These are phyloP conservation scores for Eucalyptus tenuipes DNA, from an alignment of 345 rosid species.

Conservation along the genomic window DNA sequence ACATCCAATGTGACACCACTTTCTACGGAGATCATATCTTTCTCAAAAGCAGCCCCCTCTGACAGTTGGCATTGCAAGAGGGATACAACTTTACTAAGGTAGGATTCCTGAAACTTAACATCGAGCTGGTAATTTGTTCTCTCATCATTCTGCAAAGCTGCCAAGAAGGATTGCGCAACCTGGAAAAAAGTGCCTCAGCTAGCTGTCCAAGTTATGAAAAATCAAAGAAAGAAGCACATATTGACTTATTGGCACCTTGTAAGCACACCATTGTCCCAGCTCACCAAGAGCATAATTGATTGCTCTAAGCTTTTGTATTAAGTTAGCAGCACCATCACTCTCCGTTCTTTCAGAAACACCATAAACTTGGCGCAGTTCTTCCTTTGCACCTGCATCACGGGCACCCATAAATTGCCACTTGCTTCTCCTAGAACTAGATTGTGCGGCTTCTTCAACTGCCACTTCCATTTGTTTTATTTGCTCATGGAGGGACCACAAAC, in stretches of 20 bases:
- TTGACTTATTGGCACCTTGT: slow-evolving; percentile 45
- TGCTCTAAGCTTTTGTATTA: slow-evolving; percentile 91
- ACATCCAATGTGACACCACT: slow-evolving; percentile 17
- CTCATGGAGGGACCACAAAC: slow-evolving; percentile 93
- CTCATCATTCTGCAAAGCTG: slow-evolving; percentile 90
- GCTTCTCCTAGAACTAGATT: slow-evolving; percentile 73
- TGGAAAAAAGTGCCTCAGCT: slow-evolving; percentile 7
- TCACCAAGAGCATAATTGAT: slow-evolving; percentile 88
- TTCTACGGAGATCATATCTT: slow-evolving; percentile 26
- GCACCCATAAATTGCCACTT: slow-evolving; percentile 99
- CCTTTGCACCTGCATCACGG: slow-evolving; percentile 98
- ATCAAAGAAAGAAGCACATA: neutral
- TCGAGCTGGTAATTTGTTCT: slow-evolving; percentile 89
- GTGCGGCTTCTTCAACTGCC: slow-evolving; percentile 92
- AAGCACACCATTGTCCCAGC: slow-evolving; percentile 99
- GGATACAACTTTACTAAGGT: slow-evolving; percentile 59
- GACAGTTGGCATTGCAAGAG: slow-evolving; percentile 79
- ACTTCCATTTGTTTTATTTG: slow-evolving; percentile 81
- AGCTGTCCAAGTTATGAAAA: neutral
- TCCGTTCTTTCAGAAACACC: slow-evolving; percentile 98
- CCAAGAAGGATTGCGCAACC: slow-evolving; percentile 91
- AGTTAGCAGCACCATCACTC: slow-evolving; percentile 95
- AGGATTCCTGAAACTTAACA: slow-evolving; percentile 92
- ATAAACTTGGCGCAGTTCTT: slow-evolving; percentile 87
- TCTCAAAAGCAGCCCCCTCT: slow-evolving; percentile 80